These are phyloP conservation scores for Yamadazyma songkhlaensis DNA, from an alignment of 1,139 yeast genomes.

Conservation along the genomic window DNA sequence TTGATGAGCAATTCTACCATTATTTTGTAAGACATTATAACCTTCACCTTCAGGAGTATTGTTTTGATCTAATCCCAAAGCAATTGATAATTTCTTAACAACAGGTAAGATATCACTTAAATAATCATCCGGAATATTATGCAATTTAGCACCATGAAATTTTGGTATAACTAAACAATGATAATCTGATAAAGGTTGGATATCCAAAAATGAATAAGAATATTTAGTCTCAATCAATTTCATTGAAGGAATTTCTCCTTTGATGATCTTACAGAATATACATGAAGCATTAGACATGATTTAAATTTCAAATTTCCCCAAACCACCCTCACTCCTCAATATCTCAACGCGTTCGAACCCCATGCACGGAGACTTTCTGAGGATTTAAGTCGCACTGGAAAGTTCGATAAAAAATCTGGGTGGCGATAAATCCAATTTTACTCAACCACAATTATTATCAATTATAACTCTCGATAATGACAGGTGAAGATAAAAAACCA, in stretches of 20 bases:
- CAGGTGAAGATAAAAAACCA: slow-evolving; percentile 32
- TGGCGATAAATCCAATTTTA: no score
- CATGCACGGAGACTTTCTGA: neutral
- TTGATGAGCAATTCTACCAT: slow-evolving; percentile 92
- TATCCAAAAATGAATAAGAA: slow-evolving; percentile 83
- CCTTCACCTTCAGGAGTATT: slow-evolving; percentile 70
- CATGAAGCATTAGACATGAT: slow-evolving; percentile 38
- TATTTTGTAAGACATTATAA: slow-evolving; percentile 87
- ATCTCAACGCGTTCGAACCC: neutral
- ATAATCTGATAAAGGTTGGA: slow-evolving; percentile 86
- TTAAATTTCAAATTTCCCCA: neutral
- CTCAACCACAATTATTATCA: no score
- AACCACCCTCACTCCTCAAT: neutral
- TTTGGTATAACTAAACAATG: slow-evolving; percentile 90
- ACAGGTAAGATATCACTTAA: slow-evolving; percentile 81
- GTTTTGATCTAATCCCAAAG: slow-evolving; percentile 58
- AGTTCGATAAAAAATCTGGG: no score
- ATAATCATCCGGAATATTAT: slow-evolving; percentile 88
- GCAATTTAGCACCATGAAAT: slow-evolving; percentile 87
- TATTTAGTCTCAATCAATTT: slow-evolving; percentile 80
- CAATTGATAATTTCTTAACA: slow-evolving; percentile 78
- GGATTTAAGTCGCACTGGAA: no score
- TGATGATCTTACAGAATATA: slow-evolving; percentile 88
- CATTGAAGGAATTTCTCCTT: slow-evolving; percentile 91
- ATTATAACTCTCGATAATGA: slow-evolving; percentile 16